Evolutionary conservation across 2,329 filamentous ascomycete genomes (phyloP).

Genomic region (Pleurostoma richardsiae): DNA sequence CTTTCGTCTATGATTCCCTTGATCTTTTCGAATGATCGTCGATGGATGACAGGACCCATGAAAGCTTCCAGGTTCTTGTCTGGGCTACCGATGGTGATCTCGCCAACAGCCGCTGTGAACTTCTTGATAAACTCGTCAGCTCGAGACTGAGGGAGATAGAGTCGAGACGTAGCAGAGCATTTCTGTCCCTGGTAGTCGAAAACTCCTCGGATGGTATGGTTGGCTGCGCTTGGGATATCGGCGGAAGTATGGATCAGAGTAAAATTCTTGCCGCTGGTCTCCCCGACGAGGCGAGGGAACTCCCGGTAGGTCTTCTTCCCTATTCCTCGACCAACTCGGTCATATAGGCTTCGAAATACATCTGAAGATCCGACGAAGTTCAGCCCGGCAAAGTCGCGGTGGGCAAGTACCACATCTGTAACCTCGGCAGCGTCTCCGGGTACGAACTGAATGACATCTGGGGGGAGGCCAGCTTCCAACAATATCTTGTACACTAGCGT

Average conservation of each 20-base stretch:
- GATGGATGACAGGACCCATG: constrained; percentile 83
- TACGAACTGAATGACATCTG: constrained; percentile 30
- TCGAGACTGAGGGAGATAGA: constrained; percentile 68
- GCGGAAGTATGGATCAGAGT: constrained; percentile 76
- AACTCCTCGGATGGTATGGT: constrained; percentile 79
- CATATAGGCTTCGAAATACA: constrained; percentile 27
- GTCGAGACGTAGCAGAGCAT: constrained; percentile 78
- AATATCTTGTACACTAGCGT: constrained; percentile 30
- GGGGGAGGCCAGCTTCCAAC: constrained; percentile 31
- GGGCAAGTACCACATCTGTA: constrained; percentile 23
- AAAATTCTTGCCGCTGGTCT: constrained; percentile 90
- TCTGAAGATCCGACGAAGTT: constrained; percentile 30
- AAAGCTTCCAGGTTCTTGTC: constrained; percentile 68
- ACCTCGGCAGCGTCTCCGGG: constrained; percentile 29
- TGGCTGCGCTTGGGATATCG: constrained; percentile 71
- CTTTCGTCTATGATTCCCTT: constrained; percentile 71
- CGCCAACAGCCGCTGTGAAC: constrained; percentile 62
- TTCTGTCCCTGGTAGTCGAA: constrained; percentile 93
- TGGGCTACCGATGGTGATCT: constrained; percentile 66
- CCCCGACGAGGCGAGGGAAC: constrained; percentile 74
- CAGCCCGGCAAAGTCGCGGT: constrained; percentile 29
- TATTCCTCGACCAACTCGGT: constrained; percentile 21
- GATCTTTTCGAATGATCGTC: constrained; percentile 76
- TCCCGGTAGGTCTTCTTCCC: constrained; percentile 4
- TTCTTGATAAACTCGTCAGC: constrained; percentile 18